Evolutionary conservation across 495 filamentous ascomycete genomes (phyloP), one percentile per base, ranked within the genome.

Genomic region (Neurospora sp.): DNA sequence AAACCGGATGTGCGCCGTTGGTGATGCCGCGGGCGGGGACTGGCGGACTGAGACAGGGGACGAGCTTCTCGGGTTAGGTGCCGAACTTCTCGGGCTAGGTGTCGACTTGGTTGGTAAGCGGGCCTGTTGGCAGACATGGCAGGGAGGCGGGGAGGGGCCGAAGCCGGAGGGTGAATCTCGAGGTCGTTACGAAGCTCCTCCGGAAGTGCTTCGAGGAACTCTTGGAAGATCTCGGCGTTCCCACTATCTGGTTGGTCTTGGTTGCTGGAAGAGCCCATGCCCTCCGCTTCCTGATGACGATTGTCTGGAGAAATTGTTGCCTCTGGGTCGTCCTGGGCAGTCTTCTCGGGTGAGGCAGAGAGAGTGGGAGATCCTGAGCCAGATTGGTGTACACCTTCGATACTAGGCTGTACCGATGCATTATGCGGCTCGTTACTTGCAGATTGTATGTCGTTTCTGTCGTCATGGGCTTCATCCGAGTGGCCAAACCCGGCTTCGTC

Each of bases 161-260:
- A 41, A 14, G 5, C 40, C 40, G 12, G 40, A 41, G 40, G n/a
- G n/a, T n/a, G n/a, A n/a, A n/a, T n/a, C n/a, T n/a, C n/a, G n/a
- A n/a, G n/a, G n/a, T n/a, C n/a, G n/a, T 91, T 87, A 59, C 95
- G 91, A 54, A 98, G 93, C 69, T 97, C 95, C 0, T 90, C 88
- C 4, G 96, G 96, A 59, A 98, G 85, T 11, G 95, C 96, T 74
- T 96, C 92, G 23, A 99, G 85, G 81, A 99, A 98, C 76, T 99
- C 96, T 75, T 91, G 91, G 81, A 92, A 94, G 74, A 97, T 94
- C 78, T 96, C 94, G 38, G 9, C 2, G 4, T 40, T 40, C 39
- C 39, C 39, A 14, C 12, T 1, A 14, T n/a, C 7, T 46, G 42
- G 18, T n/a, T 3, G 42, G 18, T 46, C 18, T 9, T 2, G 42